Evolutionary conservation across 108 stramenopile species (phyloP).

Genomic region (Cyclotella choctawhatcheeana): DNA sequence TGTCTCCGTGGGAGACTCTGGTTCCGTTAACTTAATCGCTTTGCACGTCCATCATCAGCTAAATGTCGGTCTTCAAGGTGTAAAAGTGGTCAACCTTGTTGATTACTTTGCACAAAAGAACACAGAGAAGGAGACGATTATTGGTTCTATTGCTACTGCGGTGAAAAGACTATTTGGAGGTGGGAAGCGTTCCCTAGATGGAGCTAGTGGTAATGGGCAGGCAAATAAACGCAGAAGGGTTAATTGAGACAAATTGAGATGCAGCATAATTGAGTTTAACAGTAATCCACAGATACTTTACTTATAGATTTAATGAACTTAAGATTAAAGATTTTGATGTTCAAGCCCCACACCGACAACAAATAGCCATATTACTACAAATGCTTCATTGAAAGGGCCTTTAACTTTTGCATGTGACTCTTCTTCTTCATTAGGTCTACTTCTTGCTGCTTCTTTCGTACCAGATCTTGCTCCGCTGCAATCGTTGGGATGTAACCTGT

Average conservation of each 20-base stretch:
- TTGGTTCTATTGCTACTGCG: slow-evolving; percentile 5
- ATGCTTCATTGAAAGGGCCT: neutral
- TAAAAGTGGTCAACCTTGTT: slow-evolving; percentile 27
- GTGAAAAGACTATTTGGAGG: slow-evolving; percentile 2
- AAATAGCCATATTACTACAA: slow-evolving; percentile 6
- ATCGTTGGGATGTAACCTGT: no score
- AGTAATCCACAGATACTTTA: no score
- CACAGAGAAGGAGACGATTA: neutral
- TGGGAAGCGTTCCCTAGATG: neutral
- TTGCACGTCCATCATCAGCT: slow-evolving; percentile 33
- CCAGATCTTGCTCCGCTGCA: slow-evolving; percentile 1
- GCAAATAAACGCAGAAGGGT: slow-evolving; percentile 9
- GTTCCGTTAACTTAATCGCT: slow-evolving; percentile 22
- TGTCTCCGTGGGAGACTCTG: slow-evolving; percentile 1
- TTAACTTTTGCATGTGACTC: neutral
- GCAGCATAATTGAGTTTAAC: neutral
- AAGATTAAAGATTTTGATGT: no score
- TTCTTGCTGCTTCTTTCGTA: neutral
- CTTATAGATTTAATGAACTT: no score
- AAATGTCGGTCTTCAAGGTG: slow-evolving; percentile 27
- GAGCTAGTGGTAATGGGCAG: neutral
- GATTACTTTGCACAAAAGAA: slow-evolving; percentile 26
- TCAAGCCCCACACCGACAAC: no score
- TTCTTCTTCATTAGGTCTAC: slow-evolving; percentile 3
- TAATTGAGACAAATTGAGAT: neutral